These are phyloP conservation scores for Nitzschia sp. DNA, from an alignment of 108 stramenopile genomes.

Conservation along the genomic window DNA sequence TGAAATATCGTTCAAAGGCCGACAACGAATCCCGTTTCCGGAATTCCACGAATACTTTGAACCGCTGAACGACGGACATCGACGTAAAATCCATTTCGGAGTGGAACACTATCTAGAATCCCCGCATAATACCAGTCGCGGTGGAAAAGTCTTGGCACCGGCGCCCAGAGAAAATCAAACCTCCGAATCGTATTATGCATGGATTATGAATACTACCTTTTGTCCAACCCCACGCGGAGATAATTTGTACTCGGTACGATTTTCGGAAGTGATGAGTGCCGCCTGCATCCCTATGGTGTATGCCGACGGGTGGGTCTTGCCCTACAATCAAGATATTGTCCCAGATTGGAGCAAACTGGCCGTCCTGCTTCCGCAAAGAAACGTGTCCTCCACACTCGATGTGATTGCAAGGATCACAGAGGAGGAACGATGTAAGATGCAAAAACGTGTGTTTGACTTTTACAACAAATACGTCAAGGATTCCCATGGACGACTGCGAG, in stretches of 20 bases:
- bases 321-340: slow-evolving; percentile 28
- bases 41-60: not conserved
- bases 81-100: not conserved
- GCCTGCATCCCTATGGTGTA: no score
- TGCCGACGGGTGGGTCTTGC: slow-evolving; percentile 42
- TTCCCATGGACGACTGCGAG: not conserved
- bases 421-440: slow-evolving; percentile 12
- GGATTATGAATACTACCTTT: slow-evolving; percentile 21
- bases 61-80: not conserved
- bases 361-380: slow-evolving; percentile 29
- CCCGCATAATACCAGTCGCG: not conserved
- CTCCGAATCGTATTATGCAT: not conserved
- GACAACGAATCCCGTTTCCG: not conserved
- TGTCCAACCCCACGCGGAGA: slow-evolving; percentile 40
- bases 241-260: slow-evolving; percentile 44
- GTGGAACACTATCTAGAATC: not conserved
- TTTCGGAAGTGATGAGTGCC: slow-evolving; percentile 33
- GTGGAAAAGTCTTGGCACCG: not conserved
- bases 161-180: not conserved
- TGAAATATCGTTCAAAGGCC: not conserved
- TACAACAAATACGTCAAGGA: slow-evolving; percentile 25
- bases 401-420: slow-evolving; percentile 5
- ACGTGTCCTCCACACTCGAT: slow-evolving; percentile 12
- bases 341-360: slow-evolving; percentile 34
- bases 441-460: slow-evolving; percentile 10